Evolutionary conservation across 1,284 basidiomycete genomes (phyloP).

Genomic region (Ceratobasidium sp.): DNA sequence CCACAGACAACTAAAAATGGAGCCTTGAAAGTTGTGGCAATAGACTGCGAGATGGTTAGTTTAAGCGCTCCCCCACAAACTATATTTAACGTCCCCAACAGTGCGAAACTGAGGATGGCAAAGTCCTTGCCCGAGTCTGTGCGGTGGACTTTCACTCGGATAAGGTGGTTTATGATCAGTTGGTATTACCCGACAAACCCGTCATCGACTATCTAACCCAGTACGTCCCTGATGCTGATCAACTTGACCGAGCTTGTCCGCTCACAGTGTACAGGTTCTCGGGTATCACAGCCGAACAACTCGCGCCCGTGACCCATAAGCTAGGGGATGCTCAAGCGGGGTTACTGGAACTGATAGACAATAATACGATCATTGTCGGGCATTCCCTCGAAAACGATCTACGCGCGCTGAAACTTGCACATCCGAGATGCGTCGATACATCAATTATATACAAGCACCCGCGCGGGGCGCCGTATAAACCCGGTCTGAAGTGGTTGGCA

Average conservation of each 20-base stretch:
- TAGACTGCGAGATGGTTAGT: conserved; percentile 94
- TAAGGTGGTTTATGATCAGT: conserved; percentile 77
- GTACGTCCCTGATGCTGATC: conserved; percentile 51
- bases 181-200: conserved; percentile 82
- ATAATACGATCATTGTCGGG: conserved; percentile 85
- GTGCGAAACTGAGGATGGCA: conserved; percentile 85
- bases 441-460: conserved; percentile 87
- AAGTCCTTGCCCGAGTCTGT: conserved; percentile 82
- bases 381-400: conserved; percentile 93
- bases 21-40: conserved; percentile 50
- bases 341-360: conserved; percentile 61
- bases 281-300: conserved; percentile 79
- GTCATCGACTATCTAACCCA: conserved; percentile 86
- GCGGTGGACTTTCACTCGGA: conserved; percentile 76
- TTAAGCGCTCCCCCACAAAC: not conserved
- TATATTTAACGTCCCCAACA: conserved; percentile 49
- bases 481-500: conserved; percentile 88
- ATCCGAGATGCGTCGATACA: conserved; percentile 87
- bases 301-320: conserved; percentile 72
- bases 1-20: conserved; percentile 54
- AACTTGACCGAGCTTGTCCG: too few species aligned
- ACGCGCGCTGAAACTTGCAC: conserved; percentile 78
- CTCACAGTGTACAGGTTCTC: conserved; percentile 68
- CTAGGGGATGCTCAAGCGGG: conserved; percentile 75
- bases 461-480: conserved; percentile 85